These are phyloP conservation scores for Corynascus novoguineensis DNA, from an alignment of 495 filamentous ascomycete genomes.

Conservation along the genomic window DNA sequence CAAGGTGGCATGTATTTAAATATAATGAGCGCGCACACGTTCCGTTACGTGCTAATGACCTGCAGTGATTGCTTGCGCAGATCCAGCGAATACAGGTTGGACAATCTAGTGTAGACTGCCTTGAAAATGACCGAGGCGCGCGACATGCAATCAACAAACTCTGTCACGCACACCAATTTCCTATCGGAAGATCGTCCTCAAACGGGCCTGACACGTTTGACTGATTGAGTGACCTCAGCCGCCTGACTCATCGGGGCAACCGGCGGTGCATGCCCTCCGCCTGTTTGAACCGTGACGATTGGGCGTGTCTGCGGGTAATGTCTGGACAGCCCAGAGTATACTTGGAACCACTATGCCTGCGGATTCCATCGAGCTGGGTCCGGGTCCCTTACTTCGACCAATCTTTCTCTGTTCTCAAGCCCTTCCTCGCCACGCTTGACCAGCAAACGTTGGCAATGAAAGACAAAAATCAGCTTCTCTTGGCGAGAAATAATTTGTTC, in stretches of 20 bases:
- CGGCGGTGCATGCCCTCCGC: background rate
- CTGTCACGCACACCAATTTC: too few relatives aligned
- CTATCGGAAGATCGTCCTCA: background rate
- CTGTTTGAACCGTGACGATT: background rate
- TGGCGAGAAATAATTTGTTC: slow-evolving; percentile 15
- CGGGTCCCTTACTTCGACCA: background rate
- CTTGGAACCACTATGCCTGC: too few relatives aligned
- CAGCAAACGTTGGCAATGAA: slow-evolving; percentile 30
- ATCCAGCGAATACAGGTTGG: too few relatives aligned
- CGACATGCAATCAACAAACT: too few relatives aligned
- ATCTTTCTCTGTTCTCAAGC: background rate
- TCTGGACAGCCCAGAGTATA: background rate
- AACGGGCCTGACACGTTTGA: slow-evolving; percentile 8
- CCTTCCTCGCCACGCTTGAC: slow-evolving; percentile 28
- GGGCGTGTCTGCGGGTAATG: too few relatives aligned
- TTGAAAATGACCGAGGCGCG: too few relatives aligned
- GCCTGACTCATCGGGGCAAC: slow-evolving; percentile 8
- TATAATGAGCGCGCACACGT: too few relatives aligned
- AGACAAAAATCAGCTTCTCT: slow-evolving; percentile 10
- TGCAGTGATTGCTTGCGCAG: too few relatives aligned
- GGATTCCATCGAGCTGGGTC: too few relatives aligned
- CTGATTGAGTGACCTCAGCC: background rate
- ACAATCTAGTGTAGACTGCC: too few relatives aligned
- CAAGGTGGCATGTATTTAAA: too few relatives aligned
- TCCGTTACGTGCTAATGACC: too few relatives aligned